phyloP scores from a whole-genome alignment of 129 eudicot genomes.

The Chrysanthemum seticuspe region DNA sequence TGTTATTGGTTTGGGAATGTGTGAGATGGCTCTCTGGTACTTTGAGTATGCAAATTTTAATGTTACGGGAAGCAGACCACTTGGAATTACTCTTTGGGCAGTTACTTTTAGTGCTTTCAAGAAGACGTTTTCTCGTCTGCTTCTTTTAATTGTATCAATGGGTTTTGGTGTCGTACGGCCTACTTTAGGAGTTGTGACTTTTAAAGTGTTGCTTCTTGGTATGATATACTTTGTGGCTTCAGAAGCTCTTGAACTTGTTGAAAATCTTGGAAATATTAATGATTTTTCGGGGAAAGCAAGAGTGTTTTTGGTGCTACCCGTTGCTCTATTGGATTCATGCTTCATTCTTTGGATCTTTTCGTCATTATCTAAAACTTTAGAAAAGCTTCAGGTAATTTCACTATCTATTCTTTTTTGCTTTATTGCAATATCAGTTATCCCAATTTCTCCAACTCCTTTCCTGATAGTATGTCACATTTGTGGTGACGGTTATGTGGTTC shows the following conservation, averaged over 20 bases:
- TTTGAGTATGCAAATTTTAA: conserved; percentile 79
- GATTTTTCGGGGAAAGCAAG: conserved; percentile 82
- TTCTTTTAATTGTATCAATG: conserved; percentile 84
- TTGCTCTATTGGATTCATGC: conserved; percentile 74
- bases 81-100: conserved; percentile 86
- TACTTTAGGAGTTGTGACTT: conserved; percentile 70
- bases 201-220: conserved; percentile 74
- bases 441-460: not conserved
- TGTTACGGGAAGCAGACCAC: conserved; percentile 74
- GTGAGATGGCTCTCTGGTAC: conserved; percentile 92
- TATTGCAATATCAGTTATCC: not conserved
- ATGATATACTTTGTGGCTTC: conserved; percentile 68
- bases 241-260: conserved; percentile 88
- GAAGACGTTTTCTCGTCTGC: conserved; percentile 83
- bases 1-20: conserved; percentile 87
- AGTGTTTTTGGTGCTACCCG: conserved; percentile 73
- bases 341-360: conserved; percentile 91
- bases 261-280: conserved; percentile 83
- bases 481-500: not conserved
- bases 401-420: conserved; percentile 23
- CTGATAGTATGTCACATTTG: not conserved
- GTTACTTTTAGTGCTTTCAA: conserved; percentile 79
- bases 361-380: conserved; percentile 76
- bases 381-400: conserved; percentile 81
- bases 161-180: conserved; percentile 87